Conservation (phyloP, 2,329 filamentous ascomycete species). For the Trichothecium sympodiale region DNA sequence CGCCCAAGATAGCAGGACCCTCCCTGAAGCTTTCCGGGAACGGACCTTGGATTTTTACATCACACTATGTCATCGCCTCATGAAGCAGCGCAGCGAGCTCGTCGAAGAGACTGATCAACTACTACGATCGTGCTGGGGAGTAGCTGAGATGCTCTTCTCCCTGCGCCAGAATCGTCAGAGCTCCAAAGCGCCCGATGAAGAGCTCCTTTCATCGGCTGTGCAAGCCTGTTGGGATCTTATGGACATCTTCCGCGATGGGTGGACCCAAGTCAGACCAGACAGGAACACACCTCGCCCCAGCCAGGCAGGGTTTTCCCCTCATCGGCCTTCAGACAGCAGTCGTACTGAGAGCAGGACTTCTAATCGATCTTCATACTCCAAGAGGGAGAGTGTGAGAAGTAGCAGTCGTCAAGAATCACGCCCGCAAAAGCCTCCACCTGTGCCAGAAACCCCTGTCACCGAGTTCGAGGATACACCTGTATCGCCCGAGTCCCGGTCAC, state of each 20-base stretch:
- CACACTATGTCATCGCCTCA: conserved; percentile 85
- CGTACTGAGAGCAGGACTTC: conserved; percentile 31
- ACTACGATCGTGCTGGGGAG: conserved; percentile 74
- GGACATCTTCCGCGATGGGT: conserved; percentile 84
- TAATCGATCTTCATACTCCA: conserved; percentile 36
- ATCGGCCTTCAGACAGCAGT: conserved; percentile 33
- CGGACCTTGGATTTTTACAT: conserved; percentile 90
- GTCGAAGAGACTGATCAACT: conserved; percentile 76
- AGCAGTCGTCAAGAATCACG: conserved; percentile 8
- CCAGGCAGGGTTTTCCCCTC: conserved; percentile 58
- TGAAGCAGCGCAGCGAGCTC: conserved; percentile 78
- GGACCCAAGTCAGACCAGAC: conserved; percentile 80
- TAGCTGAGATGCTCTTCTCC: conserved; percentile 89
- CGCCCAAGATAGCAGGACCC: conserved; percentile 65
- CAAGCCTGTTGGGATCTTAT: conserved; percentile 93
- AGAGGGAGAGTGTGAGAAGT: conserved; percentile 41
- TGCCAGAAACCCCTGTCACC: conserved; percentile 85
- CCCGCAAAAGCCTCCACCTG: conserved; percentile 21
- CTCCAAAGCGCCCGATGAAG: conserved; percentile 63
- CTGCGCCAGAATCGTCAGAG: conserved; percentile 73
- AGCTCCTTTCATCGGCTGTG: conserved; percentile 75
- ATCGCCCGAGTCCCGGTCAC: conserved; percentile 66
- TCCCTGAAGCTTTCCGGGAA: conserved; percentile 81
- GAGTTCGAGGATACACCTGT: conserved; percentile 88
- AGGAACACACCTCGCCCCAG: conserved; percentile 74